Base-by-base conservation (phyloP, 805 yeast genomes). In the Barnettozyma populi region DNA sequence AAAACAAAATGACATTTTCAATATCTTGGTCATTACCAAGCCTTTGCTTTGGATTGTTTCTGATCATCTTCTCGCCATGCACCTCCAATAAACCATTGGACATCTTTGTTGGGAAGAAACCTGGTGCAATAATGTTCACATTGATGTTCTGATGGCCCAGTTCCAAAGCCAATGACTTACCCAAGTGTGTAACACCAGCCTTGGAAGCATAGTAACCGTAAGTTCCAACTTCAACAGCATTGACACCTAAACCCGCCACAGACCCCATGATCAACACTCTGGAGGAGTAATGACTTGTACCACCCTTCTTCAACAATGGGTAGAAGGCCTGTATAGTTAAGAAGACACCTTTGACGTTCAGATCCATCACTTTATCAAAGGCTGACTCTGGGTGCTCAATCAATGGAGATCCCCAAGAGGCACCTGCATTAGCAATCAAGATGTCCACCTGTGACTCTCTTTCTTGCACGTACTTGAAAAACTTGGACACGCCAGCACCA, bases 81-180 rank as follows among this genome's bases (percentile, higher is more conserved):
- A 64, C 68, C 35, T 70, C 75, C 41, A 85, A 67, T 41, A 84
- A 54, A 0, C 88, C 90, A 50, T 78, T 73, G 36, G 88, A 74
- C 90, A 84, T 84, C 64, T 81, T 84, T 18, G 84, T 74, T 19
- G 86, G 86, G 74, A 84, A 81, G 62, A 82, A 85, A 0, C 92
- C 92, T 0, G 90, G 90, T 7, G 89, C 88, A 52, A 84, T 63
- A 11, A 79, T 69, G 66, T 85, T 84, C 48, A 84, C 89, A 41
- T 79, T 83, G 57, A 84, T 76, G 66, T 84, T 77, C 39, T 72
- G 67, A 6, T 82, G 84, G 2, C 86, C 90, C 56, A 85, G 71
- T 59, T 81, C 84, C 36, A 76, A 63, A 2, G 90, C 86, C 55
- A 84, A 72, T 49, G 73, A 65, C 63, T 78, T 79, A 27, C 84